Evolutionary conservation across 139 green algal genomes (phyloP).

Genomic region (Coelastrella sp.): DNA sequence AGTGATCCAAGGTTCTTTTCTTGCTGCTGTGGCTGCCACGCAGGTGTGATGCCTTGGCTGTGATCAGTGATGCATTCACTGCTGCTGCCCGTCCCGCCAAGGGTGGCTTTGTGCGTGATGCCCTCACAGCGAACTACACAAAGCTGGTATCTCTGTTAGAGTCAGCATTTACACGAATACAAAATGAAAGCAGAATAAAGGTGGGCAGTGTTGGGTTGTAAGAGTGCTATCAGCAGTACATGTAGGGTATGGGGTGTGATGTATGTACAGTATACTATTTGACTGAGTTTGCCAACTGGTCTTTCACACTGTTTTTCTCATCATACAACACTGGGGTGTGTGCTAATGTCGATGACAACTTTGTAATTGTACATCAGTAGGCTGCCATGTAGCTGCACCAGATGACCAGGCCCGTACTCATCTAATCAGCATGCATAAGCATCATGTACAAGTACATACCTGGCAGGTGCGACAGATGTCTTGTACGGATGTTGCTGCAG

Average conservation of each 20-base stretch:
- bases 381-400: no score
- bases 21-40: neutral
- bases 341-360: no score
- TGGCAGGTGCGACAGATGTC: no score
- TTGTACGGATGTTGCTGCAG: no score
- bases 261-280: neutral
- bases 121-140: conserved; percentile 83
- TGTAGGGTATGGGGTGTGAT: neutral
- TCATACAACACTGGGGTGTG: no score
- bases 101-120: conserved; percentile 78
- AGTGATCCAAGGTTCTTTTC: neutral
- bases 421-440: no score
- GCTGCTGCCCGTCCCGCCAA: conserved; percentile 64
- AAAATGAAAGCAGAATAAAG: conserved; percentile 69
- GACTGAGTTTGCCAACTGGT: neutral
- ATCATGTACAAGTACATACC: no score
- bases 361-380: no score
- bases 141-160: conserved; percentile 86
- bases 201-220: neutral
- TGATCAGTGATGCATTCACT: conserved; percentile 66
- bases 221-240: neutral
- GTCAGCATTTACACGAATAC: conserved; percentile 68
- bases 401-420: no score
- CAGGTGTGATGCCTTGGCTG: conserved; percentile 59
- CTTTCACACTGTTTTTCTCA: no score